phyloP scores from a whole-genome alignment of 805 yeast genomes.

The Metschnikowia baotianmanensis region DNA sequence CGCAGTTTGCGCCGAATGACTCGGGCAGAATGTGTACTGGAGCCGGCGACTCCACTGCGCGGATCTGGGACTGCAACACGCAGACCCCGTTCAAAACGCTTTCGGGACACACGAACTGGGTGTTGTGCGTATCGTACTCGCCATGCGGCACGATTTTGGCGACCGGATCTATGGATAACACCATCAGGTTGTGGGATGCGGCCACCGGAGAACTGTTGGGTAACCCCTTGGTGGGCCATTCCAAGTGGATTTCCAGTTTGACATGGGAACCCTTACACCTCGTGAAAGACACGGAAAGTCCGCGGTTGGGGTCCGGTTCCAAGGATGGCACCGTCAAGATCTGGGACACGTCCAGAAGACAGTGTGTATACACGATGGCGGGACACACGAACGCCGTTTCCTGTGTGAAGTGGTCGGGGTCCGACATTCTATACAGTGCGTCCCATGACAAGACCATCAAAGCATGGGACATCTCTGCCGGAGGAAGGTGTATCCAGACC shows the following conservation, averaged over 20 bases:
- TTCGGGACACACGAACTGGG: slow-evolving; percentile 90
- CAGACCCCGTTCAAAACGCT: slow-evolving; percentile 84
- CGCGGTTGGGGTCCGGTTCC: slow-evolving; percentile 80
- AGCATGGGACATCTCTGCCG: slow-evolving; percentile 78
- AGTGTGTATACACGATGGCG: slow-evolving; percentile 64
- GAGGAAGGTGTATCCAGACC: slow-evolving; percentile 76
- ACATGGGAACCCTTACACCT: slow-evolving; percentile 94
- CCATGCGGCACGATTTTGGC: slow-evolving; percentile 91
- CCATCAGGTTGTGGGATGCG: slow-evolving; percentile 85
- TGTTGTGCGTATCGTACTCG: slow-evolving; percentile 84
- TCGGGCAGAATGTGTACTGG: slow-evolving; percentile 88
- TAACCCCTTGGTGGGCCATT: slow-evolving; percentile 72
- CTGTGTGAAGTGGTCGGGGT: slow-evolving; percentile 97
- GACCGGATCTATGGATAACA: slow-evolving; percentile 93
- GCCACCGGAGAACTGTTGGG: slow-evolving; percentile 73
- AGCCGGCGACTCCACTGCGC: slow-evolving; percentile 93
- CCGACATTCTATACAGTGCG: slow-evolving; percentile 76
- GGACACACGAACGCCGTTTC: slow-evolving; percentile 91
- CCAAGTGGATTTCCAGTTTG: slow-evolving; percentile 84
- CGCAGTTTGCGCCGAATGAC: slow-evolving; percentile 90
- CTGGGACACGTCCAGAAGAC: slow-evolving; percentile 81
- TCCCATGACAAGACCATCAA: slow-evolving; percentile 94
- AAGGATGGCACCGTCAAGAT: slow-evolving; percentile 87
- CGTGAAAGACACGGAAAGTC: slow-evolving; percentile 59
- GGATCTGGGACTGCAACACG: slow-evolving; percentile 96